These are phyloP conservation scores for Abrus pulchellus DNA, from an alignment of 306 rosid species.

Conservation along the genomic window DNA sequence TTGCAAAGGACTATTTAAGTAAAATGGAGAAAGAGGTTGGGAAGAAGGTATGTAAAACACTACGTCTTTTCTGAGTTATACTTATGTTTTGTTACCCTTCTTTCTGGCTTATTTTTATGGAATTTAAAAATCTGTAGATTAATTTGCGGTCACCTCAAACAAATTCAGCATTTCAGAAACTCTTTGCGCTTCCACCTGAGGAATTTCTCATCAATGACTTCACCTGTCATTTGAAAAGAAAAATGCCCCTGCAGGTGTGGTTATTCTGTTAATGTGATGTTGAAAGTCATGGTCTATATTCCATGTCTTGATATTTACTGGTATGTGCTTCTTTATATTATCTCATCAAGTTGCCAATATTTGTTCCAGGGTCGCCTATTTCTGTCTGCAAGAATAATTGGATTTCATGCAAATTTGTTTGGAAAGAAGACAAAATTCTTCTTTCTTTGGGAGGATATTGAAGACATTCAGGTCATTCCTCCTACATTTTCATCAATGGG, in stretches of 20 bases:
- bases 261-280: conserved; percentile 37
- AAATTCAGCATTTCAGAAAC: conserved; percentile 91
- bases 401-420: conserved; percentile 93
- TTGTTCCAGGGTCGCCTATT: conserved; percentile 90
- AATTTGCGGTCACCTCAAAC: conserved; percentile 95
- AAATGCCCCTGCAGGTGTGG: conserved; percentile 93
- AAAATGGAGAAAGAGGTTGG: conserved; percentile 99
- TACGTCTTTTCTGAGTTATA: conserved; percentile 15
- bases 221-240: conserved; percentile 96
- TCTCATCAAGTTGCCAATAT: conserved; percentile 46
- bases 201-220: conserved; percentile 98
- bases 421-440: conserved; percentile 90
- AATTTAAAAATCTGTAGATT: conserved; percentile 62
- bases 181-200: conserved; percentile 93
- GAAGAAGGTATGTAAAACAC: conserved; percentile 75
- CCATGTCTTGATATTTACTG: conserved; percentile 28
- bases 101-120: conserved; percentile 29
- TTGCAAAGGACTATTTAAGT: conserved; percentile 74
- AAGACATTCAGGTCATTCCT: conserved; percentile 80
- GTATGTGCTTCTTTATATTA: conserved; percentile 32
- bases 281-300: conserved; percentile 31
- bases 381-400: conserved; percentile 92
- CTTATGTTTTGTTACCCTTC: conserved; percentile 41
- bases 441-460: conserved; percentile 98
- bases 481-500: conserved; percentile 96